Conservation (phyloP, 2,329 filamentous ascomycete genomes). For the Aureobasidium namibiae region DNA sequence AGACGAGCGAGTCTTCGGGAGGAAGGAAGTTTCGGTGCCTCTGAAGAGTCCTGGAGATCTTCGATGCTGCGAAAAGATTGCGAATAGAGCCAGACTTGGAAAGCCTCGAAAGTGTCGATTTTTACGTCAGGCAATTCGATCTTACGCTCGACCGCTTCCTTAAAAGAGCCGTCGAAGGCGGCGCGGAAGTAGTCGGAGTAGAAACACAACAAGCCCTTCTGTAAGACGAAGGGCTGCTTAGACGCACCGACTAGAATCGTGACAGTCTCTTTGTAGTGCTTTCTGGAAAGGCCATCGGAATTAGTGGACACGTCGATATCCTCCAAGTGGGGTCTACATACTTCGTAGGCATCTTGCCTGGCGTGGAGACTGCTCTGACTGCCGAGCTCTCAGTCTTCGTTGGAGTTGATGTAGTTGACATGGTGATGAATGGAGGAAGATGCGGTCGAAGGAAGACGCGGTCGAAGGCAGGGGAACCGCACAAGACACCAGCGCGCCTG, state of each 20-base stretch:
- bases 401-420: not conserved
- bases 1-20: too few relatives aligned
- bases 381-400: not conserved
- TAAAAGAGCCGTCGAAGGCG: slow-evolving; percentile 13
- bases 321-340: too few relatives aligned
- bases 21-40: not conserved
- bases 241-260: not conserved
- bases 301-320: not conserved
- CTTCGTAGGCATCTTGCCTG: not conserved
- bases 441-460: not conserved
- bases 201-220: slow-evolving; percentile 16
- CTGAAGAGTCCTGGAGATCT: too few relatives aligned
- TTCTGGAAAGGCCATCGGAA: not conserved
- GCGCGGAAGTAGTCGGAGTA: slow-evolving; percentile 17
- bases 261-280: not conserved
- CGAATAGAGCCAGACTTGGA: slow-evolving; percentile 16
- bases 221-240: not conserved
- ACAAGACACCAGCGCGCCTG: not conserved
- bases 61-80: not conserved
- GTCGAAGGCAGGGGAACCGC: not conserved
- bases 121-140: slow-evolving; percentile 15
- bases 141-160: slow-evolving; percentile 8
- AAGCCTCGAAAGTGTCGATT: slow-evolving; percentile 9
- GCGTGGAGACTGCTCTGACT: not conserved
- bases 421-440: not conserved